phyloP scores from a whole-genome alignment of 805 yeast genomes.

The Ogataea angusta region DNA sequence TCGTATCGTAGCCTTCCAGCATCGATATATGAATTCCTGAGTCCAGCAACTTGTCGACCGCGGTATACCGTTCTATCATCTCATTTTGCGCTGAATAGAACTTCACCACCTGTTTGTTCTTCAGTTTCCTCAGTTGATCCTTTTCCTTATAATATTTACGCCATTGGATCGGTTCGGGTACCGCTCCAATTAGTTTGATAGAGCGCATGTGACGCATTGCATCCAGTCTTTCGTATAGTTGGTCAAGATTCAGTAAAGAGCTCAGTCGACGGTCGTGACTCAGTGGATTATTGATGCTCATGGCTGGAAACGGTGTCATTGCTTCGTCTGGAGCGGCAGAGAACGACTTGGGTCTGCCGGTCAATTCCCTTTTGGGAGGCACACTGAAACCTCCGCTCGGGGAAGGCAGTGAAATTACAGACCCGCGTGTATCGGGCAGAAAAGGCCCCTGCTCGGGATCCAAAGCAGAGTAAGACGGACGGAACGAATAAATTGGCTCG shows the following conservation, averaged over 20 bases:
- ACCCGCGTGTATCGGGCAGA: conserved; percentile 1
- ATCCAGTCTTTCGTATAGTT: conserved; percentile 24
- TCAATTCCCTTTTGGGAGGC: background rate
- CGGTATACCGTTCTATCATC: conserved; percentile 51
- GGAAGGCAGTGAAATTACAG: conserved; percentile 17
- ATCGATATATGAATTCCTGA: conserved; percentile 66
- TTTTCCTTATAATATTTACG: conserved; percentile 21
- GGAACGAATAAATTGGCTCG: background rate
- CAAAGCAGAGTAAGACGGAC: conserved; percentile 2
- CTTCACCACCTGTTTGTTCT: conserved; percentile 30
- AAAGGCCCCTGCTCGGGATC: conserved; percentile 5
- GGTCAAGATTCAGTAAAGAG: conserved; percentile 18
- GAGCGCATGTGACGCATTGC: conserved; percentile 45
- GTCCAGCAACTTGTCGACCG: conserved; percentile 64
- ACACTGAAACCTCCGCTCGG: conserved; percentile 13
- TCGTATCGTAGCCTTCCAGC: conserved; percentile 57
- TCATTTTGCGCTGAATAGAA: conserved; percentile 61
- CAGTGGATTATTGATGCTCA: conserved; percentile 22
- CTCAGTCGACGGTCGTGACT: conserved; percentile 25
- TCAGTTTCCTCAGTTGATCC: conserved; percentile 22
- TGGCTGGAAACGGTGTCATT: conserved; percentile 1
- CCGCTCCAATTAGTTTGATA: conserved; percentile 42
- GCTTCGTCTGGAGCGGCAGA: conserved; percentile 4
- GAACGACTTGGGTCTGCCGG: conserved; percentile 12
- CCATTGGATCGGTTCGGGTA: conserved; percentile 42